Evolutionary conservation across 495 filamentous ascomycete genomes (phyloP).

Genomic region (Zalerion maritima): DNA sequence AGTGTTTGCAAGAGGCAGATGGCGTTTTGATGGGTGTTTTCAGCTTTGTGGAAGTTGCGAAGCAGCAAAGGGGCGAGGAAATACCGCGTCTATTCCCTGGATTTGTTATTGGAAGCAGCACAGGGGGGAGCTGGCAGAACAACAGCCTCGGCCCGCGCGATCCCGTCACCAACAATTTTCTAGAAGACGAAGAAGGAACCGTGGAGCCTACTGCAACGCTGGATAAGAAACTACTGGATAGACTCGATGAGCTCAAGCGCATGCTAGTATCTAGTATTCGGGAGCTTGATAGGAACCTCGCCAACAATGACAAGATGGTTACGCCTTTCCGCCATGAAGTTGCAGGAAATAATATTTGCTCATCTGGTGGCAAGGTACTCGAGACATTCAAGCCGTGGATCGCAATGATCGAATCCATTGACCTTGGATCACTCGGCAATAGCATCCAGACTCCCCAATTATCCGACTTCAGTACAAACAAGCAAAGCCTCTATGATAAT

Average conservation of each 20-base stretch:
- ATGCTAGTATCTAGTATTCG: constrained; percentile 69
- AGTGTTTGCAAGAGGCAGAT: constrained; percentile 90
- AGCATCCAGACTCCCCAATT: constrained; percentile 72
- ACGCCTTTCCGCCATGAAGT: constrained; percentile 53
- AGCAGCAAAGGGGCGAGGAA: constrained; percentile 76
- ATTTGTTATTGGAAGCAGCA: constrained; percentile 69
- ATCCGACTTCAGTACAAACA: constrained; percentile 74
- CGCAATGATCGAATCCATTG: constrained; percentile 73
- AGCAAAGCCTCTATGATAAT: constrained; percentile 83
- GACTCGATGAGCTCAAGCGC: constrained; percentile 68
- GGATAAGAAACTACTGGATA: constrained; percentile 62
- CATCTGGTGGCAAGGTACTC: constrained; percentile 58
- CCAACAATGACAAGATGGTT: constrained; percentile 60
- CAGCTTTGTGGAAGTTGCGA: constrained; percentile 88
- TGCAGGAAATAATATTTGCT: constrained; percentile 61
- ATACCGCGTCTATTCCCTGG: constrained; percentile 84
- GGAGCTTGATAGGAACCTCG: constrained; percentile 71
- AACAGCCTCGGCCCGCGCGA: constrained; percentile 61
- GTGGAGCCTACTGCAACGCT: constrained; percentile 58
- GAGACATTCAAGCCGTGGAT: constrained; percentile 82
- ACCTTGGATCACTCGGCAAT: constrained; percentile 58
- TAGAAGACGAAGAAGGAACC: constrained; percentile 69
- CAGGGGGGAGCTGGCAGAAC: constrained; percentile 86
- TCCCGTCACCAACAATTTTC: constrained; percentile 57
- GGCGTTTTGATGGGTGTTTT: constrained; percentile 87